Evolutionary conservation across 768 basidiomycete genomes (phyloP).

Genomic region (Asterophora parasitica): DNA sequence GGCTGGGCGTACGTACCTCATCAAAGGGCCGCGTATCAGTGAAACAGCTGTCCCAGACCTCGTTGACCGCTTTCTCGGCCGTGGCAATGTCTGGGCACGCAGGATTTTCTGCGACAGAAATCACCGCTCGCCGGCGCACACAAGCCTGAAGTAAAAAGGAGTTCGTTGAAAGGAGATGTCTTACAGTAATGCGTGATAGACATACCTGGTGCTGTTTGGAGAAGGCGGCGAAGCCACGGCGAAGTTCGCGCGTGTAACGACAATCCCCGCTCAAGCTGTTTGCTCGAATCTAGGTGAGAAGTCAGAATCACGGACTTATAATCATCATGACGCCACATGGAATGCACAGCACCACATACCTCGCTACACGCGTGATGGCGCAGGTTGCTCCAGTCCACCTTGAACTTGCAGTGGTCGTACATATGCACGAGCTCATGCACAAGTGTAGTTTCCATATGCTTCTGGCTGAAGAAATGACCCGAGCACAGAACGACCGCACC

Average conservation of each 20-base stretch:
- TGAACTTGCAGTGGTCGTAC: constrained; percentile 94
- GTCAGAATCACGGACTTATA: background rate
- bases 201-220: constrained; percentile 92
- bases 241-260: constrained; percentile 75
- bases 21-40: constrained; percentile 95
- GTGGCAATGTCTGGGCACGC: constrained; percentile 68
- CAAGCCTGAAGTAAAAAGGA: constrained; percentile 54
- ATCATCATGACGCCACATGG: background rate
- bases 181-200: constrained; percentile 5
- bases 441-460: constrained; percentile 90
- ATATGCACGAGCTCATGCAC: constrained; percentile 93
- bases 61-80: constrained; percentile 88
- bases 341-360: constrained; percentile 43
- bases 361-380: constrained; percentile 96
- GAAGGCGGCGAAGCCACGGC: constrained; percentile 71
- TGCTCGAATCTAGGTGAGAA: constrained; percentile 73
- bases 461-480: constrained; percentile 73
- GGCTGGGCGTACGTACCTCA: constrained; percentile 63
- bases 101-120: constrained; percentile 79
- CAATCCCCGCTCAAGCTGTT: constrained; percentile 95
- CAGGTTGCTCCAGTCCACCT: constrained; percentile 86
- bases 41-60: constrained; percentile 97
- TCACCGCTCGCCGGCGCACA: constrained; percentile 80
- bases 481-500: constrained; percentile 85
- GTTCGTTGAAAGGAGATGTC: background rate